Evolutionary conservation across 108 stramenopile genomes (phyloP).

Genomic region (Bacterosira constricta): DNA sequence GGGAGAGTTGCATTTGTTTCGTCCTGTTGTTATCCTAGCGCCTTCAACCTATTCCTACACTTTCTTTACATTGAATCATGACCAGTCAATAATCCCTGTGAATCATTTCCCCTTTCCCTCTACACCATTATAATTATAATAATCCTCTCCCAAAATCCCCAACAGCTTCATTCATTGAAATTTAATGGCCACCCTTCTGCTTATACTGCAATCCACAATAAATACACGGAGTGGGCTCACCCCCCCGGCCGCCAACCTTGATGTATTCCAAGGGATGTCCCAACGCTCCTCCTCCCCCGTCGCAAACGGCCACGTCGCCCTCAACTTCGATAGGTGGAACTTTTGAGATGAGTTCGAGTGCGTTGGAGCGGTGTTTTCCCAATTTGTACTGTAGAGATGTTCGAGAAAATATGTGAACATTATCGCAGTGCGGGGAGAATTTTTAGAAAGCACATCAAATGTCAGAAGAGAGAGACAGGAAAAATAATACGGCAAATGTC

Average conservation of each 20-base stretch:
- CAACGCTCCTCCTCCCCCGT: slow-evolving; percentile 94
- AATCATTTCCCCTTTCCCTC: no score
- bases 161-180: no score
- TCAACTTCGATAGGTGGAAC: slow-evolving; percentile 91
- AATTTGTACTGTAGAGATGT: slow-evolving; percentile 61
- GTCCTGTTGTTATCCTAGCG: no score
- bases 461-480: no score
- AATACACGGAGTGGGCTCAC: slow-evolving; percentile 64
- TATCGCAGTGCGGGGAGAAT: no score
- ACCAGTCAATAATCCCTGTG: no score
- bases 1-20: no score
- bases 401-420: no score
- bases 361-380: slow-evolving; percentile 95
- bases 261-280: slow-evolving; percentile 97
- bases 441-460: no score
- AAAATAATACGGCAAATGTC: background rate
- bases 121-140: no score
- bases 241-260: slow-evolving; percentile 66
- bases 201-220: slow-evolving; percentile 80
- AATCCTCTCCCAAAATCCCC: background rate
- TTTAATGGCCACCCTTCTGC: slow-evolving; percentile 48
- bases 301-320: slow-evolving; percentile 91
- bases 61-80: no score
- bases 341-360: slow-evolving; percentile 85
- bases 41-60: no score